A percentile compares a stretch with the other conserved stretches of the same genome.
These are phyloP conservation scores for Apiotrichum gracile DNA, from an alignment of 1,284 basidiomycete genomes.

Conservation along the genomic window DNA sequence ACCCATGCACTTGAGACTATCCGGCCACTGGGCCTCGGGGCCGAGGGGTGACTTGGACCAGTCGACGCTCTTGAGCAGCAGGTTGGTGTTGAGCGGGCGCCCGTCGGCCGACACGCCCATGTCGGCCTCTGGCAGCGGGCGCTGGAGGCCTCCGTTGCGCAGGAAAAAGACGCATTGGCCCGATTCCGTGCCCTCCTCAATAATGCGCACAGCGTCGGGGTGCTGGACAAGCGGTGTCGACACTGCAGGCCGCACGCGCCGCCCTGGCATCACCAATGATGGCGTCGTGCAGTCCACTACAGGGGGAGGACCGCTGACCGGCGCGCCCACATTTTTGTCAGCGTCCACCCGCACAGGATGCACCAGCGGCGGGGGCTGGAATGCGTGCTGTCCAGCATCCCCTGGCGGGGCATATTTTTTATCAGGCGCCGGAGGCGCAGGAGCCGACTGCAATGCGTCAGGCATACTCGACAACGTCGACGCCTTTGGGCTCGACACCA, in stretches of 20 bases:
- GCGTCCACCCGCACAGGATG: no score
- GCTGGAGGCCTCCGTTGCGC: conserved; percentile 1
- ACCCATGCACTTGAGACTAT: conserved; percentile 34
- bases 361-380: no score
- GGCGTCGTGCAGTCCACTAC: no score
- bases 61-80: conserved; percentile 32
- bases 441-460: no score
- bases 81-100: conserved; percentile 21
- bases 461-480: no score
- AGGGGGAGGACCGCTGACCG: no score
- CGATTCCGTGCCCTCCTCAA: neutral
- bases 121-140: neutral
- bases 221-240: neutral
- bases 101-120: conserved; percentile 3
- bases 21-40: conserved; percentile 31
- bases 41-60: conserved; percentile 42
- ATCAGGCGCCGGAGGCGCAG: no score
- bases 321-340: no score
- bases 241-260: no score
- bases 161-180: neutral
- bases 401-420: neutral
- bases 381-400: neutral
- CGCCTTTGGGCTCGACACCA: no score
- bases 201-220: neutral
- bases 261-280: no score